phyloP scores from a whole-genome alignment of 2,329 filamentous ascomycete species.

The Pseudocercospora macadamiae region DNA sequence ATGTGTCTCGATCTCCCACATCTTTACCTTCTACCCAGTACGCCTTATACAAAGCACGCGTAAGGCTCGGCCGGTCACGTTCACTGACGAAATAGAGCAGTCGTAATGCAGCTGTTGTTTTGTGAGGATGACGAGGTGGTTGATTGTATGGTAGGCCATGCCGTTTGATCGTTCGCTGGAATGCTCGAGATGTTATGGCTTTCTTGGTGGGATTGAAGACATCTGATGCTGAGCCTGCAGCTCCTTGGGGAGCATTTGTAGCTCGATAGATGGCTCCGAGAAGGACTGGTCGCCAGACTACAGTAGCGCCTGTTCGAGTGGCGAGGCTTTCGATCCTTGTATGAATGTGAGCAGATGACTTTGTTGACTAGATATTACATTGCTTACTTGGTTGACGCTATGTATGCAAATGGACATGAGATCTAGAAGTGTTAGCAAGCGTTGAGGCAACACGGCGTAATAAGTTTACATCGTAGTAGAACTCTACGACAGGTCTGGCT shows the following conservation, averaged over 20 bases:
- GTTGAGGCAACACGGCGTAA: neutral
- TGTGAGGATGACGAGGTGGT: slow-evolving; percentile 28
- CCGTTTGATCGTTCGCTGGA: slow-evolving; percentile 23
- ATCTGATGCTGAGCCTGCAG: slow-evolving; percentile 29
- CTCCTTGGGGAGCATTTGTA: slow-evolving; percentile 29
- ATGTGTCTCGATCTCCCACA: slow-evolving; percentile 15
- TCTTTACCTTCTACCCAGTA: slow-evolving; percentile 28
- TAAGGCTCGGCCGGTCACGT: slow-evolving; percentile 17
- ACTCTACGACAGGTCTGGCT: slow-evolving; percentile 21
- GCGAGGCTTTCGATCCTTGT: slow-evolving; percentile 27
- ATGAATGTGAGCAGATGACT: neutral
- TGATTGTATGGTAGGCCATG: slow-evolving; percentile 24
- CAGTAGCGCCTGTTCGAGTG: slow-evolving; percentile 20
- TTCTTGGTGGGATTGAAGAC: slow-evolving; percentile 32
- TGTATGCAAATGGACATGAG: slow-evolving; percentile 30
- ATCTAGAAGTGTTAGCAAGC: slow-evolving; percentile 16
- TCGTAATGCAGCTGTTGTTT: slow-evolving; percentile 27
- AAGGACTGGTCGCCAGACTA: slow-evolving; percentile 29
- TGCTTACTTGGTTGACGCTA: slow-evolving; percentile 28
- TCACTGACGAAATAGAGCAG: slow-evolving; percentile 24
- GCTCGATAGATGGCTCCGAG: slow-evolving; percentile 31
- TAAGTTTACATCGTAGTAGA: slow-evolving; percentile 28
- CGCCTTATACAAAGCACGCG: slow-evolving; percentile 23
- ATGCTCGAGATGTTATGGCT: slow-evolving; percentile 23
- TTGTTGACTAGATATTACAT: too few relatives aligned